phyloP scores from a whole-genome alignment of 164 flowering plant species.

The Piper betle region DNA sequence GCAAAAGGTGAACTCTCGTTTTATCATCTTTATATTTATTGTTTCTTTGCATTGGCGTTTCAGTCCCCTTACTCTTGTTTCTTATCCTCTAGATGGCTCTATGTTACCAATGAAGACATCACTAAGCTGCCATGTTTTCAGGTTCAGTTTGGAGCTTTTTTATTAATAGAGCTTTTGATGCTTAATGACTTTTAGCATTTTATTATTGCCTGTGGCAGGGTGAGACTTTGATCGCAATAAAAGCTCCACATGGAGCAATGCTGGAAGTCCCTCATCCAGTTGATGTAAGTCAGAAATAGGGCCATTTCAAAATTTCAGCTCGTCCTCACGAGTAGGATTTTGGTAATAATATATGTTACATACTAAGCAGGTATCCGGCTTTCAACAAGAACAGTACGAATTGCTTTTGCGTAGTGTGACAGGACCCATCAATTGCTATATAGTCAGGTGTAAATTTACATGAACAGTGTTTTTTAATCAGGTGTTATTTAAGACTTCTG shows the following conservation, averaged over 20 bases:
- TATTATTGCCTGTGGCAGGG: constrained; percentile 29
- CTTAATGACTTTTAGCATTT: too few relatives aligned
- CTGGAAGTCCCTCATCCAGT: constrained; percentile 96
- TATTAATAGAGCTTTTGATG: neutral
- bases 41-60: neutral
- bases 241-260: constrained; percentile 96
- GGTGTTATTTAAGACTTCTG: too few relatives aligned
- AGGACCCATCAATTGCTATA: constrained; percentile 83
- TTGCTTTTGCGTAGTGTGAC: constrained; percentile 70
- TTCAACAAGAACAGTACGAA: constrained; percentile 68
- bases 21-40: neutral
- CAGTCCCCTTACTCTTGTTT: constrained; percentile 1
- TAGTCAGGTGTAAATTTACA: constrained; percentile 55
- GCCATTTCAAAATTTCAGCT: neutral
- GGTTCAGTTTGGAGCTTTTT: constrained; percentile 19
- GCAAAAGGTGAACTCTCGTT: constrained; percentile 24
- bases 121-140: constrained; percentile 44
- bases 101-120: constrained; percentile 49
- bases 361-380: constrained; percentile 47
- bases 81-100: constrained; percentile 30
- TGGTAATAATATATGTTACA: neutral
- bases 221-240: constrained; percentile 83
- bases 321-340: neutral
- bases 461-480: too few relatives aligned
- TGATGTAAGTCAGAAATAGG: constrained; percentile 35